Conservation (phyloP, 345 rosid genomes). For the Punica granatum region DNA sequence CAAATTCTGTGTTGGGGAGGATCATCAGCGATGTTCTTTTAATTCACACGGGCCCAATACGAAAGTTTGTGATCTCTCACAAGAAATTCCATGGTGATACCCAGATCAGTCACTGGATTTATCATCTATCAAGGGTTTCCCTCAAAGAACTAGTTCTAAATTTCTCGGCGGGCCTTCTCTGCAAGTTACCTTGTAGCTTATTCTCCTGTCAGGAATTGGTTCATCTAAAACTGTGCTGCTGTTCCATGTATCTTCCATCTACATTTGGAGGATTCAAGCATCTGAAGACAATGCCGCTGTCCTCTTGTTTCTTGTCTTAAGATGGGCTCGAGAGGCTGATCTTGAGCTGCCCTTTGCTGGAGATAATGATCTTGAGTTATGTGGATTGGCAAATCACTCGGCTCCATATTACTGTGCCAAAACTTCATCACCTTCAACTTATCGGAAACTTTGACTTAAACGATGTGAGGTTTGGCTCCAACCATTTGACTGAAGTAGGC, state of each 20-base stretch:
- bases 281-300: neutral
- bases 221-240: neutral
- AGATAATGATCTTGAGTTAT: neutral
- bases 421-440: neutral
- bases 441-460: neutral
- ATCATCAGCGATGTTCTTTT: neutral
- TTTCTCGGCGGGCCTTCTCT: neutral
- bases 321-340: neutral
- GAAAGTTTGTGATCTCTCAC: neutral
- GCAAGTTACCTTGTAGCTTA: constrained; percentile 1
- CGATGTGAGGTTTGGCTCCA: neutral
- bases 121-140: neutral
- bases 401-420: neutral
- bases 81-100: neutral
- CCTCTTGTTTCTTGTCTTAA: neutral
- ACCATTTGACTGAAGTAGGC: neutral
- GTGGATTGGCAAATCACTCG: neutral
- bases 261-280: constrained; percentile 3
- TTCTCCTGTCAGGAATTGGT: neutral
- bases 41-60: neutral
- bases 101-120: neutral
- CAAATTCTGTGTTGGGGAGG: neutral
- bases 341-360: neutral
- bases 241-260: neutral
- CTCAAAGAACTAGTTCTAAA: neutral